These are phyloP conservation scores for Gelatoporia subvermispora DNA, from an alignment of 768 basidiomycete species.

Conservation along the genomic window DNA sequence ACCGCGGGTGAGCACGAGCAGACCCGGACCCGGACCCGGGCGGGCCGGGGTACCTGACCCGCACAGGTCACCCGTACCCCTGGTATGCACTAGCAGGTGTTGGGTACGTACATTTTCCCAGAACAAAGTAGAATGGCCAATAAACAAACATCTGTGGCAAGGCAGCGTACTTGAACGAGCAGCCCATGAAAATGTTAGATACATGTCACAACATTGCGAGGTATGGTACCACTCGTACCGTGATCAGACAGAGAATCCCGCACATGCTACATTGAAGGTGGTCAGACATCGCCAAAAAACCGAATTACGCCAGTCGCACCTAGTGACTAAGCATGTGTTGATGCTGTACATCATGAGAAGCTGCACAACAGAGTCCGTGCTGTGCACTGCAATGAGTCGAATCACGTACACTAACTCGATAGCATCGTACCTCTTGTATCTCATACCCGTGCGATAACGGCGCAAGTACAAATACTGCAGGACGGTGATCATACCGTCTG, in stretches of 20 bases:
- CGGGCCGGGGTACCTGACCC: no score
- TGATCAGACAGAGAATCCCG: constrained; percentile 10
- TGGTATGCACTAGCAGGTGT: no score
- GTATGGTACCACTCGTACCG: constrained; percentile 1
- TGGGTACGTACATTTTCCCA: constrained; percentile 18
- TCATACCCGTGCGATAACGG: constrained; percentile 8
- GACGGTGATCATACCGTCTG: constrained; percentile 10
- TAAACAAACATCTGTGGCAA: constrained; percentile 11
- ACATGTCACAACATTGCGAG: no score
- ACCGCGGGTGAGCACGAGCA: no score
- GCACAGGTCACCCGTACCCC: no score
- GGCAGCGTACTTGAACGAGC: constrained; percentile 5
- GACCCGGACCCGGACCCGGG: no score
- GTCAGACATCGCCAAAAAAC: no score
- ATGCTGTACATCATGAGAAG: constrained; percentile 14
- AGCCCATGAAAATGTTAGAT: no score
- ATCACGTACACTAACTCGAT: no score
- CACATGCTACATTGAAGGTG: constrained; percentile 1
- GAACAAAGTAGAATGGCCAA: constrained; percentile 14
- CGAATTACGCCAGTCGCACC: not conserved
- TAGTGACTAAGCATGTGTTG: constrained; percentile 16
- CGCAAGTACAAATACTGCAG: constrained; percentile 9
- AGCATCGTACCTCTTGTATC: constrained; percentile 1
- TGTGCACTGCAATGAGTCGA: not conserved
- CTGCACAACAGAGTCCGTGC: constrained; percentile 12